Evolutionary conservation across 139 green algal species (phyloP).

Genomic region (Haematococcus lacustris): DNA sequence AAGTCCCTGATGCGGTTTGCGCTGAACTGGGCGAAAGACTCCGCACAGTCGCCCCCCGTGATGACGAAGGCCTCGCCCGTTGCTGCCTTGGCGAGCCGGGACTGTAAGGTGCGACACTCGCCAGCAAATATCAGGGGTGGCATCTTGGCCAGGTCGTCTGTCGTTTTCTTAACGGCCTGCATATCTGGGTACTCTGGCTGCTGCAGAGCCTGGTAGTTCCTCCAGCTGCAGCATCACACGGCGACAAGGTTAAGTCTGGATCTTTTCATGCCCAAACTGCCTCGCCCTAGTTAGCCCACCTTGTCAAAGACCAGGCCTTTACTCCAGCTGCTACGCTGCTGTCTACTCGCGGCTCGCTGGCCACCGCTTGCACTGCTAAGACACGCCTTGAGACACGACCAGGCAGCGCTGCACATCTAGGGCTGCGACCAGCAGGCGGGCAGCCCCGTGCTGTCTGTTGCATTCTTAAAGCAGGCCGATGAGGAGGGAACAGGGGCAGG

Average conservation of each 20-base stretch:
- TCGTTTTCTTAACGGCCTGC: slow-evolving; percentile 44
- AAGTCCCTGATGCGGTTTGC: slow-evolving; percentile 91
- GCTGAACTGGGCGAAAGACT: slow-evolving; percentile 92
- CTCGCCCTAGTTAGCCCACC: too few species aligned
- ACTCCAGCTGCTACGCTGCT: too few species aligned
- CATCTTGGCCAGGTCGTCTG: slow-evolving; percentile 60
- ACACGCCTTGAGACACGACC: too few species aligned
- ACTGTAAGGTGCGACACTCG: slow-evolving; percentile 90
- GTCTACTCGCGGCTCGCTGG: too few species aligned
- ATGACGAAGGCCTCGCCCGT: slow-evolving; percentile 61
- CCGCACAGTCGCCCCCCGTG: slow-evolving; percentile 91
- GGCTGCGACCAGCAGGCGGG: too few species aligned
- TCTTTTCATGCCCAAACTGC: too few species aligned
- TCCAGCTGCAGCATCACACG: slow-evolving; percentile 45
- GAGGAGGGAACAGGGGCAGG: too few species aligned
- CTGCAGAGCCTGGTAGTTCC: slow-evolving; percentile 36
- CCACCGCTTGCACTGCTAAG: too few species aligned
- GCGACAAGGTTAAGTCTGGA: slow-evolving; percentile 91
- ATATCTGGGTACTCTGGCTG: slow-evolving; percentile 71
- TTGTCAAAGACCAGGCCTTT: too few species aligned
- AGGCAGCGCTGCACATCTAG: too few species aligned
- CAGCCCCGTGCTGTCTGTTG: too few species aligned
- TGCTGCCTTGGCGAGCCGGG: slow-evolving; percentile 74
- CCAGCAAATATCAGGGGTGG: slow-evolving; percentile 96
- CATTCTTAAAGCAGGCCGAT: too few species aligned